A percentile compares a stretch with the other conserved stretches of the same genome.
phyloP scores from a whole-genome alignment of 192 early-diverging fungal genomes.

The Diversispora epigaea region DNA sequence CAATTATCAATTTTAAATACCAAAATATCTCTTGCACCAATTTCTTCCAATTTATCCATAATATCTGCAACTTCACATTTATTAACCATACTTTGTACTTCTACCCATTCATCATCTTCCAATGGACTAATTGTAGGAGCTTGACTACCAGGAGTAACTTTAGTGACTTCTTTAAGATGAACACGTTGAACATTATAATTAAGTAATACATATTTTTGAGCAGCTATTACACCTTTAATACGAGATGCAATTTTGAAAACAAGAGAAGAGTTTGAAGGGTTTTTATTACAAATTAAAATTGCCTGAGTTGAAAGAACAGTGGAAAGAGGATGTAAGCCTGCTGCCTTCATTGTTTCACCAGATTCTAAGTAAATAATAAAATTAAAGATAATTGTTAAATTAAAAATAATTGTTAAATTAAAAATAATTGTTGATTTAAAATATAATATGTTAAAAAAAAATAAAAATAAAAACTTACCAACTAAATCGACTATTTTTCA shows the following conservation, averaged over 20 bases:
- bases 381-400: background rate
- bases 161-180: slow-evolving; percentile 60
- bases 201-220: slow-evolving; percentile 82
- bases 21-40: slow-evolving; percentile 91
- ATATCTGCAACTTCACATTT: slow-evolving; percentile 75
- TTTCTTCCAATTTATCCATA: slow-evolving; percentile 85
- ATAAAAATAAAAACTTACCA: slow-evolving; percentile 34
- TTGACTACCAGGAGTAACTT: slow-evolving; percentile 90
- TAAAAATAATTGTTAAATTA: background rate
- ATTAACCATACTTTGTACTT: slow-evolving; percentile 86
- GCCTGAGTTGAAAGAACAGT: slow-evolving; percentile 83
- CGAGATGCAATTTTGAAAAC: slow-evolving; percentile 77
- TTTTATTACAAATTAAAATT: slow-evolving; percentile 85
- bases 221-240: slow-evolving; percentile 88
- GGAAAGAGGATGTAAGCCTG: slow-evolving; percentile 88
- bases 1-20: slow-evolving; percentile 79
- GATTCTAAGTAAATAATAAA: slow-evolving; percentile 74
- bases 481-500: slow-evolving; percentile 46
- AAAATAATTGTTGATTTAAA: background rate
- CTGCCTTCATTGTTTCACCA: slow-evolving; percentile 99
- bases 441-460: background rate
- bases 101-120: slow-evolving; percentile 86
- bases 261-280: slow-evolving; percentile 70
- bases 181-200: slow-evolving; percentile 85
- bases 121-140: slow-evolving; percentile 85